Percentiles rank a stretch among this genome's conserved stretches.
Evolutionary conservation across 306 rosid species (phyloP).

Genomic region (Astragalus glycyphyllos): DNA sequence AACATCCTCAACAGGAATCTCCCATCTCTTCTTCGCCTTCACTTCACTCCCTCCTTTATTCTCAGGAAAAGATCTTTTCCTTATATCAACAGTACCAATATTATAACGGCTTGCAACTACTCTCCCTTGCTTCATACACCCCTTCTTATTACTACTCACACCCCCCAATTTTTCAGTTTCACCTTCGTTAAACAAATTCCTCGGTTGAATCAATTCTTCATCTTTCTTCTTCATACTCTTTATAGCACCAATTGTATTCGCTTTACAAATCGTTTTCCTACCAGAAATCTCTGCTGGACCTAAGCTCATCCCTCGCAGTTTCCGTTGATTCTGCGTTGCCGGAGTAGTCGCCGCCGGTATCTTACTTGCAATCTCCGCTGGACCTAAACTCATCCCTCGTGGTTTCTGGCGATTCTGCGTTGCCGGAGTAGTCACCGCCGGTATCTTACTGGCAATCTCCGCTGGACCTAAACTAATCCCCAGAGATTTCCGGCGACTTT

Average conservation of each 20-base stretch:
- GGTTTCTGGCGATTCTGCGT: too few species aligned
- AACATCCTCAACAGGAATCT: conserved; percentile 41
- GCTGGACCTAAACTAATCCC: too few species aligned
- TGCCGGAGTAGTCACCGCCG: too few species aligned
- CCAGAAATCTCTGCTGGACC: conserved; percentile 22
- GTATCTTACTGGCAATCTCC: too few species aligned
- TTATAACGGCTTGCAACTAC: conserved; percentile 82
- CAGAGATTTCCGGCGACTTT: too few species aligned
- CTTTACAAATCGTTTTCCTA: conserved; percentile 50
- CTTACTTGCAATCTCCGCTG: conserved; percentile 56
- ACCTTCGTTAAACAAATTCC: conserved; percentile 75
- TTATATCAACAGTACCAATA: conserved; percentile 49
- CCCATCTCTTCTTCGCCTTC: conserved; percentile 47
- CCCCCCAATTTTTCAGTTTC: conserved; percentile 48
- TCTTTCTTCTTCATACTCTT: conserved; percentile 60
- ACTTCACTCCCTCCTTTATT: conserved; percentile 49
- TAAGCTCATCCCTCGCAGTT: not conserved
- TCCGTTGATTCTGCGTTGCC: too few species aligned
- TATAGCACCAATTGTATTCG: conserved; percentile 6
- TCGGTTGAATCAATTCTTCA: conserved; percentile 65
- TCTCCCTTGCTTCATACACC: conserved; percentile 63
- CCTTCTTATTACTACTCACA: conserved; percentile 41
- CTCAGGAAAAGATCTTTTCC: conserved; percentile 80
- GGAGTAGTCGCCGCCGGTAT: too few species aligned
- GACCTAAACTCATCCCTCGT: conserved; percentile 77